Conservation (phyloP, 1,284 basidiomycete species). For the Pseudozyma flocculosa region DNA sequence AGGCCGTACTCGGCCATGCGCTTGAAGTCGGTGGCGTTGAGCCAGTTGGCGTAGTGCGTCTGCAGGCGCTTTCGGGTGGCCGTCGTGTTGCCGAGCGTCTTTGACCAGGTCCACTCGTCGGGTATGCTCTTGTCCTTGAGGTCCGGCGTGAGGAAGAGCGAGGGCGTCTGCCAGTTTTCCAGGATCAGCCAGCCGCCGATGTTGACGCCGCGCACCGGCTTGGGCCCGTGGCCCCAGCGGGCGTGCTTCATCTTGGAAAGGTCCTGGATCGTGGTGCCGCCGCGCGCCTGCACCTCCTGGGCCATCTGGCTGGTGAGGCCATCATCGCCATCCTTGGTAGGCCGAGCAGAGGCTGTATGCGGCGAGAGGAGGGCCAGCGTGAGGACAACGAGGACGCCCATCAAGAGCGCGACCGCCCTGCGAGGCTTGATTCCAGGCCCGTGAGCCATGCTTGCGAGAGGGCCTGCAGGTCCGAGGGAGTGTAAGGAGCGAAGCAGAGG, state of each 20-base stretch:
- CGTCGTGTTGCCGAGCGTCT: conserved; percentile 63
- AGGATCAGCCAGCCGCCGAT: conserved; percentile 65
- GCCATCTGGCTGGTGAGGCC: too few species aligned
- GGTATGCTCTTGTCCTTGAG: conserved; percentile 60
- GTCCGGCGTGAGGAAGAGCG: conserved; percentile 65
- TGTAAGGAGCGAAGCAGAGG: too few species aligned
- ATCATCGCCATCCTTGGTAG: too few species aligned
- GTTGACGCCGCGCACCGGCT: conserved; percentile 36
- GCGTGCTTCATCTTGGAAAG: background rate
- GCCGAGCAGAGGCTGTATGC: too few species aligned
- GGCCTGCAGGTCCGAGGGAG: too few species aligned
- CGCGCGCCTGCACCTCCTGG: too few species aligned
- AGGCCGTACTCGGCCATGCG: conserved; percentile 54
- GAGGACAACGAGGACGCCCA: too few species aligned
- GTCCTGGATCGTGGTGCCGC: background rate
- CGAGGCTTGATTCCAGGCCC: too few species aligned
- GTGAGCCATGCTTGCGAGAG: too few species aligned
- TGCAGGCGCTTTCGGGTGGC: conserved; percentile 64
- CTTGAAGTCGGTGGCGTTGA: conserved; percentile 63
- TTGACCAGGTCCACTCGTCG: conserved; percentile 55
- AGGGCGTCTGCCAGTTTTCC: conserved; percentile 74
- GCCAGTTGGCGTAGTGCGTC: conserved; percentile 76
- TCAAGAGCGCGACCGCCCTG: too few species aligned
- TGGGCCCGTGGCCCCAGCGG: conserved; percentile 4
- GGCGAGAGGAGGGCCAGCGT: too few species aligned